phyloP scores from a whole-genome alignment of 2,329 filamentous ascomycete genomes.

The Blumeria graminis region DNA sequence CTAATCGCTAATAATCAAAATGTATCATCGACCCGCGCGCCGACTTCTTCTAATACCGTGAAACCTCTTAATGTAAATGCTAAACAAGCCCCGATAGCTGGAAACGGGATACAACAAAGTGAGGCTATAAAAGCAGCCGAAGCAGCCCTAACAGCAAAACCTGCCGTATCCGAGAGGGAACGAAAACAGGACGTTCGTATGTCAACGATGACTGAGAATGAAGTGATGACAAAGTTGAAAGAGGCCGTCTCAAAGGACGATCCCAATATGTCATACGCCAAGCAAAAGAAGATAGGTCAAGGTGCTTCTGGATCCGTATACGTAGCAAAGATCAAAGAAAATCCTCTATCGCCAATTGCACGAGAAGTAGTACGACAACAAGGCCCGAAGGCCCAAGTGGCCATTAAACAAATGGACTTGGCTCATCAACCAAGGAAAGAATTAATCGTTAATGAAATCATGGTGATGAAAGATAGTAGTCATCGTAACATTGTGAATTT shows the following conservation, averaged over 20 bases:
- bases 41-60: constrained; percentile 28
- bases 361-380: constrained; percentile 56
- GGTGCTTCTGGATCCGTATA: constrained; percentile 96
- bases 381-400: constrained; percentile 67
- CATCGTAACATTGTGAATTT: constrained; percentile 99
- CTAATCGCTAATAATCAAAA: constrained; percentile 24
- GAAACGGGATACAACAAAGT: constrained; percentile 18
- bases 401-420: constrained; percentile 99
- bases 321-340: constrained; percentile 84
- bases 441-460: constrained; percentile 96
- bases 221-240: constrained; percentile 89
- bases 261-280: constrained; percentile 85
- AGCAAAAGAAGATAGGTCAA: constrained; percentile 99
- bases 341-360: constrained; percentile 57
- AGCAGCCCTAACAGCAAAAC: constrained; percentile 67
- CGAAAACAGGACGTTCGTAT: constrained; percentile 86
- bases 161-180: constrained; percentile 29
- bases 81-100: constrained; percentile 11
- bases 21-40: constrained; percentile 23
- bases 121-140: constrained; percentile 77
- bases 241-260: constrained; percentile 91
- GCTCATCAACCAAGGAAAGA: constrained; percentile 94
- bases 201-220: constrained; percentile 92
- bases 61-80: constrained; percentile 60
- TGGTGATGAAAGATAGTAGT: constrained; percentile 98